phyloP scores from a whole-genome alignment of 352 stramenopile genomes.

The Ophiocytium majus region DNA sequence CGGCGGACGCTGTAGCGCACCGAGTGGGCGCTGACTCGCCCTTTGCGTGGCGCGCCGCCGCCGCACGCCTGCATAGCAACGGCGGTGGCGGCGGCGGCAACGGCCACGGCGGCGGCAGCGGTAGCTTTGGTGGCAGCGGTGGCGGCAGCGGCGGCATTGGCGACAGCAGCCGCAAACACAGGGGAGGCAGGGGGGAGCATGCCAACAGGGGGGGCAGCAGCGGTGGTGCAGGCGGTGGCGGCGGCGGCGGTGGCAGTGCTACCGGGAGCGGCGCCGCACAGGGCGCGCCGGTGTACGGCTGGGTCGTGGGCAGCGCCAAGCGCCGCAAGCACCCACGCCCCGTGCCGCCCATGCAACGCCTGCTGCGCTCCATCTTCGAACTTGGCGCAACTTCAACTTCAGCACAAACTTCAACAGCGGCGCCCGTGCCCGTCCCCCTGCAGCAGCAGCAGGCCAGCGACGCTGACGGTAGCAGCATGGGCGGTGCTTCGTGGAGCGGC shows the following conservation, averaged over 20 bases:
- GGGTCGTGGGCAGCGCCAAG: constrained; percentile 27
- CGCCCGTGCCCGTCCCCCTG: too few species aligned
- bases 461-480: background rate
- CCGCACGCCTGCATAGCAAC: background rate
- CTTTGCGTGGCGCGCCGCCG: constrained; percentile 9
- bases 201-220: background rate
- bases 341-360: constrained; percentile 29
- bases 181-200: too few species aligned
- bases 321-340: constrained; percentile 28
- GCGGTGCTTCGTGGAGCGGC: background rate
- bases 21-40: constrained; percentile 15
- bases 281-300: constrained; percentile 35
- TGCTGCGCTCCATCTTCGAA: constrained; percentile 44
- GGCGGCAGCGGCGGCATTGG: constrained; percentile 1
- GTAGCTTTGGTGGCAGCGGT: background rate
- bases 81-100: background rate
- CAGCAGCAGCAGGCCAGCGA: background rate
- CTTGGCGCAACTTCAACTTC: constrained; percentile 23
- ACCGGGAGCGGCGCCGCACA: constrained; percentile 18
- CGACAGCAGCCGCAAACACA: too few species aligned
- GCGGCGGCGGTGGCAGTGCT: too few species aligned
- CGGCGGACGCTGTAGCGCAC: constrained; percentile 30
- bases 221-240: background rate
- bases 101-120: background rate
- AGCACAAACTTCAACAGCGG: background rate